A percentile compares a stretch with the other conserved stretches of the same genome.
Evolutionary conservation across 768 basidiomycete species (phyloP).

Genomic region (Termitomyces titanicus): DNA sequence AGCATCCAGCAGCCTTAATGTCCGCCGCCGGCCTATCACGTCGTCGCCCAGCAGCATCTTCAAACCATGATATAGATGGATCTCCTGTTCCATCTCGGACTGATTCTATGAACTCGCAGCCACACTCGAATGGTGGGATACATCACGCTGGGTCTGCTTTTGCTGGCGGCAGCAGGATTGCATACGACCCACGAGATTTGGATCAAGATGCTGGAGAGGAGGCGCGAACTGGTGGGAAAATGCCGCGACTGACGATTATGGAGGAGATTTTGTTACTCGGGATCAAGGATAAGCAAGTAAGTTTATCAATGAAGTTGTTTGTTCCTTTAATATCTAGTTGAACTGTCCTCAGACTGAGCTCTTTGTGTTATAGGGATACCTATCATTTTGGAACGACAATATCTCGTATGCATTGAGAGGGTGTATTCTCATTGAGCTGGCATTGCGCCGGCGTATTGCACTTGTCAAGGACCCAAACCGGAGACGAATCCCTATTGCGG

Average conservation of each 20-base stretch:
- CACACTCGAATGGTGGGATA: slow-evolving; percentile 15
- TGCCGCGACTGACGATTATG: slow-evolving; percentile 90
- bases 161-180: slow-evolving; percentile 83
- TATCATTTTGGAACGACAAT: slow-evolving; percentile 99
- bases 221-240: slow-evolving; percentile 58
- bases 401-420: slow-evolving; percentile 99
- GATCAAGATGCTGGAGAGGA: slow-evolving; percentile 65
- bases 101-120: slow-evolving; percentile 12
- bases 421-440: slow-evolving; percentile 95
- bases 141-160: slow-evolving; percentile 80
- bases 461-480: slow-evolving; percentile 83
- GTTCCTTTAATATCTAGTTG: neutral
- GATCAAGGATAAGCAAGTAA: slow-evolving; percentile 93
- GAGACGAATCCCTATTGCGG: slow-evolving; percentile 67
- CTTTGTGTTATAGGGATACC: slow-evolving; percentile 58
- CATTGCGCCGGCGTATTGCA: slow-evolving; percentile 90
- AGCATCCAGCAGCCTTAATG: slow-evolving; percentile 27
- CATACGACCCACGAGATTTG: slow-evolving; percentile 90
- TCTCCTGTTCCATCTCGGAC: slow-evolving; percentile 22
- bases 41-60: slow-evolving; percentile 48
- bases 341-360: neutral
- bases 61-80: slow-evolving; percentile 33
- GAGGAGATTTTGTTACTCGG: slow-evolving; percentile 95
- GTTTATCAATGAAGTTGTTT: slow-evolving; percentile 16
- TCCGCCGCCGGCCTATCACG: slow-evolving; percentile 52